Base-by-base conservation (phyloP, 75 land plant species). In the Ceratopteris richardii region DNA sequence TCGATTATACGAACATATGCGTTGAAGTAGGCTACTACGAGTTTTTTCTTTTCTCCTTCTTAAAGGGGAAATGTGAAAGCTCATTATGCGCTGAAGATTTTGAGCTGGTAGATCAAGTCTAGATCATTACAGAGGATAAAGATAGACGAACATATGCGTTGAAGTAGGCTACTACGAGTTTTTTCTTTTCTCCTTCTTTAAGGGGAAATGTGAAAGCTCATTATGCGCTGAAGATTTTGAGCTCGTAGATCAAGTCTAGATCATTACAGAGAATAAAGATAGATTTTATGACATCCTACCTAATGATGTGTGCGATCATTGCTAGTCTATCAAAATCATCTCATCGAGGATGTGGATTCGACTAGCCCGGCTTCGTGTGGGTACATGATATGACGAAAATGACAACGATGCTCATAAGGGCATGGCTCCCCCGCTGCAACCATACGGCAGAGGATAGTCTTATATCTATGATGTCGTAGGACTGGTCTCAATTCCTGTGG, bases 361-460 rank as follows among this genome's bases (percentile, higher is more conserved):
- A 66, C 51, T 33, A 64, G 39, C 40, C 57, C 70, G 54, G 78
- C 85, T 44, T 78, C 61, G 0, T 73, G 69, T 29, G 83, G 59
- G 61, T 77, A 65, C 13, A 76, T 51, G 37, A 33, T 9, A 61
- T 87, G 91, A 51, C 83, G 83, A 54, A 87, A 87, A 42, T 83
- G 91, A 62, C 91, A 87, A 27, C 91, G 83, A 64, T 83, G 86
- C 20, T 84, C 91, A 52, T 87, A 87, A 24, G 91, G 87, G 44
- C 91, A 87, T 40, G 24, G 37, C 43, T 68, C 81, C 25, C 82
- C 87, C 1, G 77, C 70, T 12, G 86, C 79, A 36, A 87, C 83
- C 83, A 83, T 87, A n/a, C 87, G 61, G 63, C 91, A 87, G 36
- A 87, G 73, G 63, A 80, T 81, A 10, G 91, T 87, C 77, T 87